phyloP scores from a whole-genome alignment of 306 rosid species.

The Trifolium pratense region DNA sequence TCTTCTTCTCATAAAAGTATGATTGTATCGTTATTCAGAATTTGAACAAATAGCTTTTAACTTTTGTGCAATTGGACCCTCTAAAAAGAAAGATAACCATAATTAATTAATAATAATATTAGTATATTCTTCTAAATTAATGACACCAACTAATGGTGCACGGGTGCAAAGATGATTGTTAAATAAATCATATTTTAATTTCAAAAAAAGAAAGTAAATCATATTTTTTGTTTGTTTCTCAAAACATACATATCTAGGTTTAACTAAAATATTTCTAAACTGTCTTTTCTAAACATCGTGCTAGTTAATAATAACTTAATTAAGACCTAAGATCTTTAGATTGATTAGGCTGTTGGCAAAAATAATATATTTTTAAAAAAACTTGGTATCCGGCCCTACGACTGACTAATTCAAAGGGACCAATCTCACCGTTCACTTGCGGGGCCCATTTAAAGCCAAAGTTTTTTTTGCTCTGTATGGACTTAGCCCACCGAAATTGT shows the following conservation, averaged over 20 bases:
- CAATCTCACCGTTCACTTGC: too few species aligned
- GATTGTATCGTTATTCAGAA: constrained; percentile 44
- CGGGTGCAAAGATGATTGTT: constrained; percentile 42
- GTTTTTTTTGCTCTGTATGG: too few species aligned
- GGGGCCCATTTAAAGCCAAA: too few species aligned
- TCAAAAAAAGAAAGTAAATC: not conserved
- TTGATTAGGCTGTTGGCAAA: constrained; percentile 22
- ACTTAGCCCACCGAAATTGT: too few species aligned
- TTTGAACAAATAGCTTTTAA: constrained; percentile 25
- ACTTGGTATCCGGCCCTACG: too few species aligned
- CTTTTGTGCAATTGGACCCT: constrained; percentile 38
- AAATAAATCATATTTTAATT: not conserved
- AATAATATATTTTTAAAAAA: too few species aligned
- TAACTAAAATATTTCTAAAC: constrained; percentile 35
- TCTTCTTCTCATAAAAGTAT: constrained; percentile 35
- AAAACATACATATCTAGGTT: constrained; percentile 14
- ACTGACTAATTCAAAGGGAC: too few species aligned
- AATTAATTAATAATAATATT: constrained; percentile 18
- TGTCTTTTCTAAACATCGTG: constrained; percentile 37
- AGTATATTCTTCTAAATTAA: constrained; percentile 17
- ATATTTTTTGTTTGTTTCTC: not conserved
- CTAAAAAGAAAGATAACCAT: constrained; percentile 35
- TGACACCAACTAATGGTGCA: constrained; percentile 41
- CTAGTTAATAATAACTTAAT: constrained; percentile 32
- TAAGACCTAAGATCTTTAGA: constrained; percentile 30